These are phyloP conservation scores for Abrus pulchellus DNA, from an alignment of 306 rosid genomes.

Conservation along the genomic window DNA sequence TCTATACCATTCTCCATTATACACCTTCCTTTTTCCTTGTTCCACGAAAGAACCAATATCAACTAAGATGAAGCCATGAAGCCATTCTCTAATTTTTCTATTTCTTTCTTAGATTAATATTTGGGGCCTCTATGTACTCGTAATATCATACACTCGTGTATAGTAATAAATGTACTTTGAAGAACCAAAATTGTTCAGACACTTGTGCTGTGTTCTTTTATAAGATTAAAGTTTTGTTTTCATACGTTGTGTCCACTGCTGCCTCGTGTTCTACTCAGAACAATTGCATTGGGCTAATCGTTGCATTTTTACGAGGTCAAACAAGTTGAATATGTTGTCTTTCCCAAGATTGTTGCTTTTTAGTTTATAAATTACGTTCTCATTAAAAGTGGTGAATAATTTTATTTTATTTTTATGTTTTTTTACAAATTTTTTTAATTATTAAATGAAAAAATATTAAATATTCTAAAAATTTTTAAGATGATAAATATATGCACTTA, in stretches of 20 bases:
- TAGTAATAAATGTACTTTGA: neutral
- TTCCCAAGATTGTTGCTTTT: slow-evolving; percentile 6
- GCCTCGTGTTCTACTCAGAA: neutral
- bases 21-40: too few species aligned
- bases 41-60: too few species aligned
- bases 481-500: too few species aligned
- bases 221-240: neutral
- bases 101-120: too few species aligned
- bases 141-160: neutral
- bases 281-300: neutral
- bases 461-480: too few species aligned
- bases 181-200: neutral
- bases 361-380: neutral
- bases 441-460: too few species aligned
- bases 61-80: too few species aligned
- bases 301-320: neutral
- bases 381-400: neutral
- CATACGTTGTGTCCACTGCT: neutral
- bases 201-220: neutral
- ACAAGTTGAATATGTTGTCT: neutral
- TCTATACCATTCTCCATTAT: too few species aligned
- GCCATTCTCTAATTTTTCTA: too few species aligned
- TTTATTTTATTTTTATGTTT: neutral
- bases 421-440: too few species aligned
- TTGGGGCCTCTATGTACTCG: too few species aligned